Conservation (phyloP, 2,329 filamentous ascomycete species). For the Nigrograna mackinnonii region DNA sequence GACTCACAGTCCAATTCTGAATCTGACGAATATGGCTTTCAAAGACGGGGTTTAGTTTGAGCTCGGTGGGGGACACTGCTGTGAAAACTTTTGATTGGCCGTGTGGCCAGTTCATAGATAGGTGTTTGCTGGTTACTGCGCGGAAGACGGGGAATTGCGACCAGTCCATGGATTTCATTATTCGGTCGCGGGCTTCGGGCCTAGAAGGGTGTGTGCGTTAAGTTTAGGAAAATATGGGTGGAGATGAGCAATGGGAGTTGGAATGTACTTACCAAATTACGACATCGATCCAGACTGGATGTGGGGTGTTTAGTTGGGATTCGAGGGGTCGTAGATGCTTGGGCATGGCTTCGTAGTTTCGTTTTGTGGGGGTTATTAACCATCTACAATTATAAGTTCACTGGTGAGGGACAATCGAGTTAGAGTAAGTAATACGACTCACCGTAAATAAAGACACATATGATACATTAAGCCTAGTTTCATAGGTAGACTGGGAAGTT, state of each 20-base stretch:
- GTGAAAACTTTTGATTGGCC: conserved; percentile 1
- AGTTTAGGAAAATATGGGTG: background rate
- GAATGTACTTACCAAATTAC: conserved; percentile 3
- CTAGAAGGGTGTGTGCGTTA: conserved; percentile 1
- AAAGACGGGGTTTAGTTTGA: conserved; percentile 3
- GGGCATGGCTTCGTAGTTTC: conserved; percentile 12
- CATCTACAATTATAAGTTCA: conserved; percentile 4
- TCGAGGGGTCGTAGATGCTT: conserved; percentile 7
- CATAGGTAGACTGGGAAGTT: conserved; percentile 2
- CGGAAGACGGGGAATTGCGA: conserved; percentile 4
- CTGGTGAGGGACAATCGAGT: background rate
- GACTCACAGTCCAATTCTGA: conserved; percentile 5
- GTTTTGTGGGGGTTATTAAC: conserved; percentile 12
- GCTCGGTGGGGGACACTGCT: background rate
- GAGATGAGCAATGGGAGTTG: too few species aligned
- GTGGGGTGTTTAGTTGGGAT: conserved; percentile 6
- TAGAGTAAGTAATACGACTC: background rate
- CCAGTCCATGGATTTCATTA: conserved; percentile 9
- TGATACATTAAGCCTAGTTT: conserved; percentile 11
- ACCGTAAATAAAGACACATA: conserved; percentile 4
- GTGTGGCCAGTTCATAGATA: conserved; percentile 11
- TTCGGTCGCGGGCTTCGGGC: conserved; percentile 6
- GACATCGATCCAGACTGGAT: conserved; percentile 9
- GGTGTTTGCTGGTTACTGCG: conserved; percentile 2
- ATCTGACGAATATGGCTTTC: conserved; percentile 6